Conservation (phyloP, 2,329 filamentous ascomycete species). For the Rhexocercosporidium sp. region DNA sequence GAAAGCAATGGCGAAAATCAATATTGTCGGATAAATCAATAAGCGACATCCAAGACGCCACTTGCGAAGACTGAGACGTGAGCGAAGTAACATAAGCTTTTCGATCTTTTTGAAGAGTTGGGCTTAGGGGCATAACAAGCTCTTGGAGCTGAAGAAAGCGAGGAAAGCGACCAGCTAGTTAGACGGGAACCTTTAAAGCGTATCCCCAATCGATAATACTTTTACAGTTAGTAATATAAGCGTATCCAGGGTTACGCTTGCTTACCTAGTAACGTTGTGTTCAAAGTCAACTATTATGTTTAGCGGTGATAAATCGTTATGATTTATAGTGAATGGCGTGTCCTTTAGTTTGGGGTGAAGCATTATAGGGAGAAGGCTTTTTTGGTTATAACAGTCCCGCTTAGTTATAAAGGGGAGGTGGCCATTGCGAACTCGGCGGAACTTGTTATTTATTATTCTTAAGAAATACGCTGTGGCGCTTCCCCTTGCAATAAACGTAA, state of each 20-base stretch:
- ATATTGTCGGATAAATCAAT: not conserved
- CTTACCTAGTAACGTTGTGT: not conserved
- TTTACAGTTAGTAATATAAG: not conserved
- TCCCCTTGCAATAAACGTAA: not conserved
- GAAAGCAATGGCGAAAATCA: not conserved
- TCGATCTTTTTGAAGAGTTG: not conserved
- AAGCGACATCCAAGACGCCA: not conserved
- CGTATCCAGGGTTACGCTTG: not conserved
- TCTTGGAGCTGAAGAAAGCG: not conserved
- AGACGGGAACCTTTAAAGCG: not conserved
- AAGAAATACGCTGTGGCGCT: not conserved
- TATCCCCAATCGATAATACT: not conserved
- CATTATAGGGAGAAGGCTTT: not conserved
- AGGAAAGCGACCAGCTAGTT: not conserved
- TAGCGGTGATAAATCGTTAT: not conserved
- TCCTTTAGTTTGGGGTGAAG: not conserved
- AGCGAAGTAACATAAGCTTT: not conserved
- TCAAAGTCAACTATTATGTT: not conserved
- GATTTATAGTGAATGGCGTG: not conserved
- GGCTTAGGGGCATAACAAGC: not conserved
- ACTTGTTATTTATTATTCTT: not conserved
- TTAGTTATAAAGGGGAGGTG: not conserved
- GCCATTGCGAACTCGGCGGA: not conserved
- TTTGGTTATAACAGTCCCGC: not conserved
- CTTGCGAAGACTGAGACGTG: not conserved